Conservation (phyloP, 208 protist genomes). For the Leishmania mexicana region DNA sequence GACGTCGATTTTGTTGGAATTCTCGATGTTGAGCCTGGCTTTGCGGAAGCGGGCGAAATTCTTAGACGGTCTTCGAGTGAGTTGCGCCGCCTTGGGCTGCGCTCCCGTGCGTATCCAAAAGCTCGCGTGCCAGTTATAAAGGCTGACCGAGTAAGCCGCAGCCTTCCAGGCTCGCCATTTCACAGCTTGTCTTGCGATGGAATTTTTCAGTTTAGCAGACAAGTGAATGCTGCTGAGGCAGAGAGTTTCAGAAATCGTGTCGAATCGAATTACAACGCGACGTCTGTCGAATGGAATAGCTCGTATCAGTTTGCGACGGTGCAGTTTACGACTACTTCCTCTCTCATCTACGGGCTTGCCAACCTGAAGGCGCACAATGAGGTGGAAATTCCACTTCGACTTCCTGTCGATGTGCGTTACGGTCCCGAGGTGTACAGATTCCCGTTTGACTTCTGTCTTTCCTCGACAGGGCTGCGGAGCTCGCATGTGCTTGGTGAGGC, state of each 20-base stretch:
- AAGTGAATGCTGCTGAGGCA: conserved; percentile 49
- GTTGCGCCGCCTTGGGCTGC: conserved; percentile 76
- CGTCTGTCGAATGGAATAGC: conserved; percentile 77
- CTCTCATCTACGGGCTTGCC: conserved; percentile 70
- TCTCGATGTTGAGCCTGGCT: conserved; percentile 79
- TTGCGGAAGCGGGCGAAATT: conserved; percentile 82
- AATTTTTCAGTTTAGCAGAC: conserved; percentile 83
- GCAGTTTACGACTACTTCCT: conserved; percentile 66
- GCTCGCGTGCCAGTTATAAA: conserved; percentile 89
- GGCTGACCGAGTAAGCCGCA: conserved; percentile 77
- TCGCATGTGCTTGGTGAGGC: conserved; percentile 79
- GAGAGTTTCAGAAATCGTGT: conserved; percentile 53
- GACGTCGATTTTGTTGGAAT: conserved; percentile 92
- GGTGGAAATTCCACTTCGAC: conserved; percentile 78
- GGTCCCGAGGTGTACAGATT: conserved; percentile 88
- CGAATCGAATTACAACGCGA: conserved; percentile 61
- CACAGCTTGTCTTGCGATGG: conserved; percentile 74
- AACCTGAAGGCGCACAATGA: conserved; percentile 68
- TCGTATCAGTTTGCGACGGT: conserved; percentile 77
- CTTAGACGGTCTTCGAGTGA: conserved; percentile 63
- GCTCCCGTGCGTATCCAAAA: conserved; percentile 62
- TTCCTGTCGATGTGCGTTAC: conserved; percentile 76
- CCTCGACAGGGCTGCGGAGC: conserved; percentile 82
- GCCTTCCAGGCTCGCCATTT: conserved; percentile 72
- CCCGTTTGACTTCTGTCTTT: conserved; percentile 91